These are phyloP conservation scores for Pythium dissotocum DNA, from an alignment of 352 stramenopile genomes.

Conservation along the genomic window DNA sequence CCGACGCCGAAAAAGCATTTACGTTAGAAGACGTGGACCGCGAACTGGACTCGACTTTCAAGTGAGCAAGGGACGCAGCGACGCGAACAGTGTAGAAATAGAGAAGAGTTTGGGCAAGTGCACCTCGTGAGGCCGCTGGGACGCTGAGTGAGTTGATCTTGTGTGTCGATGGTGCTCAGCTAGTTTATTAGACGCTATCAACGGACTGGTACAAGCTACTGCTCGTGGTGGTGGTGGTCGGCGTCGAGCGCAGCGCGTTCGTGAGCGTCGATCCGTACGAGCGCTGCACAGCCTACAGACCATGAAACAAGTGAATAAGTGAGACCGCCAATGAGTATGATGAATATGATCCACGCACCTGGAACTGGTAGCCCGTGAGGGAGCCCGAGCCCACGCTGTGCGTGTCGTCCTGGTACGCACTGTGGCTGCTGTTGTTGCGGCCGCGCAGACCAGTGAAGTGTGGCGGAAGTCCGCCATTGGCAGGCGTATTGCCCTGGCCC, in stretches of 20 bases:
- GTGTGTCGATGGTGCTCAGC: background rate
- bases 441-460: constrained; percentile 32
- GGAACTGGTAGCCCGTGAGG: constrained; percentile 68
- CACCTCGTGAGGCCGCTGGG: no score
- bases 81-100: constrained; percentile 17
- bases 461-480: constrained; percentile 15
- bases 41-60: constrained; percentile 23
- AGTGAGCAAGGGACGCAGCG: constrained; percentile 3
- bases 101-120: constrained; percentile 1
- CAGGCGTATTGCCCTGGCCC: constrained; percentile 33
- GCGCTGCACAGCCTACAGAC: constrained; percentile 23
- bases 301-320: background rate
- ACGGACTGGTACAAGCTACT: constrained; percentile 12
- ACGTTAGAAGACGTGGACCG: constrained; percentile 28
- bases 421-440: constrained; percentile 35
- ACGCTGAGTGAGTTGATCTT: background rate
- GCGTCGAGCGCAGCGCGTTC: constrained; percentile 12
- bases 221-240: background rate
- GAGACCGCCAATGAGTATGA: background rate
- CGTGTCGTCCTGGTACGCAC: constrained; percentile 51
- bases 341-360: constrained; percentile 31
- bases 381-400: constrained; percentile 37
- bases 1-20: constrained; percentile 18
- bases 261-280: constrained; percentile 26
- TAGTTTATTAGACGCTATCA: constrained; percentile 27